phyloP scores from a whole-genome alignment of 129 eudicot genomes.

The Helianthus tuberosus region DNA sequence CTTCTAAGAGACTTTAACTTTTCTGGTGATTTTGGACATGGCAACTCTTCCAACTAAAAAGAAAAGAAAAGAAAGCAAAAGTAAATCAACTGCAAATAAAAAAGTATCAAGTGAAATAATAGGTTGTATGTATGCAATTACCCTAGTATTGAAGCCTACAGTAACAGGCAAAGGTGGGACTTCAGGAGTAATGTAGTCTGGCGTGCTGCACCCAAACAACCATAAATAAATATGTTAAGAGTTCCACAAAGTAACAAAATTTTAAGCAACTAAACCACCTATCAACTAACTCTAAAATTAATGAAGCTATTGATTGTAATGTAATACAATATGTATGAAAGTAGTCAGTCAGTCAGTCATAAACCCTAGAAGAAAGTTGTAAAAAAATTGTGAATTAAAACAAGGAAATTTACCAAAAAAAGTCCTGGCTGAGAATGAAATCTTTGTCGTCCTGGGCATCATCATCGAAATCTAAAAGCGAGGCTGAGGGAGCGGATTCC shows the following conservation, averaged over 20 bases:
- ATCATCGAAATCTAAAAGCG: conserved; percentile 40
- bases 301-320: background rate
- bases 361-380: conserved; percentile 26
- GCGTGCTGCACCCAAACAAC: conserved; percentile 66
- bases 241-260: background rate
- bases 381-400: background rate
- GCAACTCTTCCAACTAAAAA: conserved; percentile 49
- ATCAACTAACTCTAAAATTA: background rate
- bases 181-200: conserved; percentile 91
- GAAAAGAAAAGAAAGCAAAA: background rate
- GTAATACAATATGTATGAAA: background rate
- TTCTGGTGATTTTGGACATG: conserved; percentile 82
- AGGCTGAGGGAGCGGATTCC: conserved; percentile 31
- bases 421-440: conserved; percentile 84
- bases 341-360: too few relatives aligned
- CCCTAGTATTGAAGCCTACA: conserved; percentile 47
- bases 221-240: background rate
- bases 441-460: conserved; percentile 40
- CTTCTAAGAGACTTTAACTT: conserved; percentile 61
- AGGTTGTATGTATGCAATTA: background rate
- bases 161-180: conserved; percentile 43
- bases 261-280: conserved; percentile 7
- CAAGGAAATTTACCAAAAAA: conserved; percentile 60
- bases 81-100: background rate
- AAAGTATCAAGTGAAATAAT: background rate